These are phyloP conservation scores for Aspergillus bridgeri DNA, from an alignment of 495 filamentous ascomycete species.

Conservation along the genomic window DNA sequence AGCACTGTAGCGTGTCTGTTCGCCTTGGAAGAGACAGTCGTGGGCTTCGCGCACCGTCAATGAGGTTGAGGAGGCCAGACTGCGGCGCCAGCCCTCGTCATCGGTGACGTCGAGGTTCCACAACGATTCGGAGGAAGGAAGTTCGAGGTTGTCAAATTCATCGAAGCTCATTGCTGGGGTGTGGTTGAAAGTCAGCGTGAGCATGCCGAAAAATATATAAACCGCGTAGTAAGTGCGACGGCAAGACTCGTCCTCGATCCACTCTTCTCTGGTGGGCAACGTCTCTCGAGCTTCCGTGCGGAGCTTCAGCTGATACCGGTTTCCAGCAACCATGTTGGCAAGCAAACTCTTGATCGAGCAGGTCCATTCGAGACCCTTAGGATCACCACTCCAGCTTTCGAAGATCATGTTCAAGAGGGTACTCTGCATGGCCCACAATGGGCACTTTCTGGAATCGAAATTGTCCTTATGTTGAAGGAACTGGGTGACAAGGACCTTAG, in stretches of 20 bases:
- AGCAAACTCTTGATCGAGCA: constrained; percentile 97
- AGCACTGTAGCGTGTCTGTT: constrained; percentile 87
- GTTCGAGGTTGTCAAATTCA: constrained; percentile 88
- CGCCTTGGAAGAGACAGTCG: constrained; percentile 90
- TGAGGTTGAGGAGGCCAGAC: constrained; percentile 61
- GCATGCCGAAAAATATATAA: constrained; percentile 96
- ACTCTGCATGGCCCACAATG: constrained; percentile 95
- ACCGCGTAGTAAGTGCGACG: constrained; percentile 98
- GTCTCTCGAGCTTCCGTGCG: constrained; percentile 82
- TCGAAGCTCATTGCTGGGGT: constrained; percentile 97
- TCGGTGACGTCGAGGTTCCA: constrained; percentile 86
- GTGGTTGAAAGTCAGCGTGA: constrained; percentile 96
- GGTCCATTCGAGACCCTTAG: constrained; percentile 97
- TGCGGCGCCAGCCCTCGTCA: constrained; percentile 79
- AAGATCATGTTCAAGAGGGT: constrained; percentile 98
- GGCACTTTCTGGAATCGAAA: constrained; percentile 97
- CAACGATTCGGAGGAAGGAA: constrained; percentile 89
- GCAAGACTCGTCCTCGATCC: constrained; percentile 96
- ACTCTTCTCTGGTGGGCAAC: constrained; percentile 77
- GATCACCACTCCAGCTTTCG: constrained; percentile 97
- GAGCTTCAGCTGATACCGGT: constrained; percentile 91
- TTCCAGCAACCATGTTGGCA: constrained; percentile 97
- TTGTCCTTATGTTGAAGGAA: constrained; percentile 97
- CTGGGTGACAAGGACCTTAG: constrained; percentile 93
- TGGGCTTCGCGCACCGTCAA: constrained; percentile 91